A percentile compares a stretch with the other conserved stretches of the same genome.
Conservation (phyloP, 2,329 filamentous ascomycete genomes). For the Neophaeococcomyces mojaviensis region DNA sequence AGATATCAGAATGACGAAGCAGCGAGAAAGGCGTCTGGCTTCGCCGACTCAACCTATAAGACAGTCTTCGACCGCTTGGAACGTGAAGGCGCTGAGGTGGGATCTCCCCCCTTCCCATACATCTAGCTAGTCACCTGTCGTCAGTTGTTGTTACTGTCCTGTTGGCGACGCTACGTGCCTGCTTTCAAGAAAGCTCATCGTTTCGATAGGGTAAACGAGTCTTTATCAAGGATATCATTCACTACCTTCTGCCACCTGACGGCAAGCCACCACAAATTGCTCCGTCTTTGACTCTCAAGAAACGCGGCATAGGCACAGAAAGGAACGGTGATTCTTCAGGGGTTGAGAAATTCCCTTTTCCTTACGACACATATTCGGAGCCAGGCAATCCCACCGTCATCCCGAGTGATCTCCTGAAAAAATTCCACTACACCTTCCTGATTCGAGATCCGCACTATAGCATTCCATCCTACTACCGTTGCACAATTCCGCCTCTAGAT, state of each 20-base stretch:
- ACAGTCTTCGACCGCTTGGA: conserved; percentile 72
- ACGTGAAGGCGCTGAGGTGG: conserved; percentile 64
- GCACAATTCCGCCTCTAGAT: conserved; percentile 80
- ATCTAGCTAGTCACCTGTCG: conserved; percentile 22
- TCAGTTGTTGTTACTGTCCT: conserved; percentile 18
- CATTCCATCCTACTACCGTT: conserved; percentile 91
- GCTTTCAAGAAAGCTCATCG: conserved; percentile 30
- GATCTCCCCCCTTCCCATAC: conserved; percentile 26
- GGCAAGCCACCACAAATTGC: conserved; percentile 62
- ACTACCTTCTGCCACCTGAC: conserved; percentile 78
- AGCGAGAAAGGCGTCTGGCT: conserved; percentile 36
- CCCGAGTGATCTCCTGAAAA: conserved; percentile 62
- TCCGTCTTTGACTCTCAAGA: conserved; percentile 60
- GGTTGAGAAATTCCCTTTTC: conserved; percentile 39
- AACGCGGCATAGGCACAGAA: conserved; percentile 52
- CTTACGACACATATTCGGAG: conserved; percentile 53
- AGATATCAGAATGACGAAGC: conserved; percentile 67
- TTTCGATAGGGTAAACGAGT: conserved; percentile 69
- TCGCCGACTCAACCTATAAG: conserved; percentile 37
- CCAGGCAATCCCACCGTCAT: conserved; percentile 76
- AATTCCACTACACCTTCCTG: conserved; percentile 91
- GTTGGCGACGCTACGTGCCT: too few relatives aligned
- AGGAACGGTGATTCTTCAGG: conserved; percentile 12
- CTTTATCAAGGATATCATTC: conserved; percentile 97
- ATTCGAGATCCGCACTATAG: conserved; percentile 91